phyloP scores from a whole-genome alignment of 768 basidiomycete genomes.

The Boletus sensibilis region DNA sequence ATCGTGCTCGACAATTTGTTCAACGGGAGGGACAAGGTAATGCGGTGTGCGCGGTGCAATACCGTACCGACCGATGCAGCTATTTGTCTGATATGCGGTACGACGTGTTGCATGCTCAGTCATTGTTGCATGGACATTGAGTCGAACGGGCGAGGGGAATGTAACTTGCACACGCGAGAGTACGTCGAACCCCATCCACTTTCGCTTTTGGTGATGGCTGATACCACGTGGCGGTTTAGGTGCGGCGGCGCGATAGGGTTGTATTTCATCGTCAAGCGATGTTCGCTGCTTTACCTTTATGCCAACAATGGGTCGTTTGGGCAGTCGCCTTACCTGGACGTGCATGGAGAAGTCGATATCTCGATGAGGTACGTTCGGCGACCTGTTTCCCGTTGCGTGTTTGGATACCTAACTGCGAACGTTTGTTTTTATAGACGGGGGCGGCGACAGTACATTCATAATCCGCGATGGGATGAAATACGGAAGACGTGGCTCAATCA shows the following conservation, averaged over 20 bases:
- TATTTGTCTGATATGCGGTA: conserved; percentile 88
- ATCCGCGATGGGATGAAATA: conserved; percentile 86
- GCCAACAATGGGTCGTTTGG: conserved; percentile 87
- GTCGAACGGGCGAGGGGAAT: conserved; percentile 71
- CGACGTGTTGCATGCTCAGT: conserved; percentile 84
- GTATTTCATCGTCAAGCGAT: conserved; percentile 90
- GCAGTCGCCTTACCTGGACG: conserved; percentile 88
- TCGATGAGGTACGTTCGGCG: conserved; percentile 71
- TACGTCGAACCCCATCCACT: conserved; percentile 42
- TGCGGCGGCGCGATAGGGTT: conserved; percentile 89
- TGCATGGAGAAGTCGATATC: conserved; percentile 90
- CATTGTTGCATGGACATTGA: conserved; percentile 81
- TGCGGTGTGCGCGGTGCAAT: conserved; percentile 74
- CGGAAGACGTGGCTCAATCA: conserved; percentile 90
- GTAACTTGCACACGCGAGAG: conserved; percentile 95
- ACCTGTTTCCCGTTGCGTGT: background rate
- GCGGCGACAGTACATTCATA: conserved; percentile 83
- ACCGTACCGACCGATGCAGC: conserved; percentile 84
- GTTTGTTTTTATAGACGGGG: conserved; percentile 58
- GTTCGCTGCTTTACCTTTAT: conserved; percentile 85
- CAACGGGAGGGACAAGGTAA: conserved; percentile 64
- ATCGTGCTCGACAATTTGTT: conserved; percentile 81
- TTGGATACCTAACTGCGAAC: background rate
- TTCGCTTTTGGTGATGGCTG: background rate
- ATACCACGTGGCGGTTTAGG: conserved; percentile 38